Conservation (phyloP, 768 basidiomycete genomes). For the Naganishia vishniacii region DNA sequence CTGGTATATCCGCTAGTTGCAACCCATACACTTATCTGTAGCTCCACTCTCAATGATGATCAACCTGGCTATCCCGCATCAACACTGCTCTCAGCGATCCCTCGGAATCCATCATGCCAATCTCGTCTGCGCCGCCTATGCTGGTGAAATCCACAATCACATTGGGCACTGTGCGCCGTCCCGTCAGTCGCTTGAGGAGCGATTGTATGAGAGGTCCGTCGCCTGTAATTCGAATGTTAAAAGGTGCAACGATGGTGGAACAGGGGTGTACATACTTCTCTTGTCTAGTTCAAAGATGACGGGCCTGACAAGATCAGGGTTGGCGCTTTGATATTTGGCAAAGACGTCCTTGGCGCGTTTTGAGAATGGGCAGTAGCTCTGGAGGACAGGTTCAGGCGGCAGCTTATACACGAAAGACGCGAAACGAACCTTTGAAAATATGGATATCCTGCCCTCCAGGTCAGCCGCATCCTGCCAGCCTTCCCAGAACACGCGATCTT, state of each 20-base stretch:
- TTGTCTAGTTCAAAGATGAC: constrained; percentile 47
- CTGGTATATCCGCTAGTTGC: no score
- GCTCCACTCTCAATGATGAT: no score
- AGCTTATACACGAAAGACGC: not conserved
- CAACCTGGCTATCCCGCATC: no score
- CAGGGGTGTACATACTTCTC: constrained; percentile 46
- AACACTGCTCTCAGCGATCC: constrained; percentile 27
- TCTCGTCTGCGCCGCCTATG: constrained; percentile 48
- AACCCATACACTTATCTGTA: no score
- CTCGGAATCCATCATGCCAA: constrained; percentile 45
- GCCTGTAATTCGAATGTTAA: constrained; percentile 33
- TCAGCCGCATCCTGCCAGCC: constrained; percentile 19
- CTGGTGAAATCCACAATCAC: constrained; percentile 45
- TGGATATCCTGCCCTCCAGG: constrained; percentile 24
- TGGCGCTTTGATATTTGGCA: constrained; percentile 33
- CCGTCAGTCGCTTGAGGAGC: constrained; percentile 44
- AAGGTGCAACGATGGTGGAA: no score
- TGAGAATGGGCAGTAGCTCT: constrained; percentile 50
- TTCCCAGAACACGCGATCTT: constrained; percentile 10
- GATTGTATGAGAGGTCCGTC: constrained; percentile 41
- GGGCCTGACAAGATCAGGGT: constrained; percentile 32
- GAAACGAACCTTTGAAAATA: constrained; percentile 46
- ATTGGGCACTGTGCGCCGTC: constrained; percentile 48
- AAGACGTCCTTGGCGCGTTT: constrained; percentile 45
- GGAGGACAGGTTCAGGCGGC: not conserved